Evolutionary conservation across 2,329 filamentous ascomycete genomes (phyloP), one percentile per base, ranked within the genome.

Genomic region (Tolypocladium sp.): DNA sequence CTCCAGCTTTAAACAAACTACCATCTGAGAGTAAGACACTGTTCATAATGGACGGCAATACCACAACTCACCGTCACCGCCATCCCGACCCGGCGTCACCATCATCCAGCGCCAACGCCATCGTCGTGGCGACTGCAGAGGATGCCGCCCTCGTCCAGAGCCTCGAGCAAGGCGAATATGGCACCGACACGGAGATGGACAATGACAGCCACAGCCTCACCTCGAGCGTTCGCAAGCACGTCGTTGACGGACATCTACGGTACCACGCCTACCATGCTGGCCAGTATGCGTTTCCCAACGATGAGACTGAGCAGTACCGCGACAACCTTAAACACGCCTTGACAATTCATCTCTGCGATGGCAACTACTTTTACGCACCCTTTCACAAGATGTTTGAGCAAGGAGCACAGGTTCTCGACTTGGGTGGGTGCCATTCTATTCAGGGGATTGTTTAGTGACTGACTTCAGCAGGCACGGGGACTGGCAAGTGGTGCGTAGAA

Each of bases 401-500:
- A 3, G 78, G 77, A 0, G 77, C 68, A 0, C 69, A 76, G 55
- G 75, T 81, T 3, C 71, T 81, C 27, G 79, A 82, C 61, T 63
- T 82, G 25, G 79, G 79, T 75, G 66, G 58, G 73, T 71, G 6
- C 6, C 12, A 10, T 25, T 41, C 52, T 13, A 6, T 13, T 9
- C 17, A 2, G 9, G 2, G 25, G 22, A 15, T 8, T 5, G 42
- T 12, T 27, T 22, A 7, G 7, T 7, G 30, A 27, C 49, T 52
- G 30, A 52, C 49, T 13, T 4, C n/a, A 12, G 49, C 57, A 79
- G 77, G 78, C 25, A 81, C 79, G 6, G 79, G 79, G 13, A 81
- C 79, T 12, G 79, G 79, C 2, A 76, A 76, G 60, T 82, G 79
- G 79, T 76, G 75, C 52, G 73, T 80, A 53, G 76, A 81, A 62